Evolutionary conservation across 2,329 filamentous ascomycete species (phyloP).

Genomic region (Penicillium frequentans): DNA sequence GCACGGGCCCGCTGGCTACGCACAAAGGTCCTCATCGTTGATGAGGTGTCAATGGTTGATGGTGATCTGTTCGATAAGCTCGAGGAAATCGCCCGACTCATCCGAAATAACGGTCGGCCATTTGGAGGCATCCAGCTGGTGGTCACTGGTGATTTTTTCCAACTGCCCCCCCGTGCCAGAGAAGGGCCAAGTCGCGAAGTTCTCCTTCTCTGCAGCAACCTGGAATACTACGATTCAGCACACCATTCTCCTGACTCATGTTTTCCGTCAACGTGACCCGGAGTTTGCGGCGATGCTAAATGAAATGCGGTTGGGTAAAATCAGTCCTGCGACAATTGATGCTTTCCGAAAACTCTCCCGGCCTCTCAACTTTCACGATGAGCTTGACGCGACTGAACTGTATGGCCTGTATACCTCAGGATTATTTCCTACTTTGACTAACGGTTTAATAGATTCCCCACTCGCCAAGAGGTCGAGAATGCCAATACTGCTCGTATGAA

Average conservation of each 20-base stretch:
- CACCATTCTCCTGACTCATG: constrained; percentile 90
- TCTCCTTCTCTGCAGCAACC: constrained; percentile 87
- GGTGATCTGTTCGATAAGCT: constrained; percentile 96
- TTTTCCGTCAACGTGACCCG: constrained; percentile 91
- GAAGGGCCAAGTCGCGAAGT: constrained; percentile 67
- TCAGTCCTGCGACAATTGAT: constrained; percentile 72
- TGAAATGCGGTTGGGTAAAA: constrained; percentile 88
- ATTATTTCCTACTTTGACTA: constrained; percentile 16
- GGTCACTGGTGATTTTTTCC: constrained; percentile 97
- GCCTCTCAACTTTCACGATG: constrained; percentile 70
- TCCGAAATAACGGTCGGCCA: constrained; percentile 86
- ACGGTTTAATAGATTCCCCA: constrained; percentile 67
- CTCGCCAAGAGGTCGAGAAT: constrained; percentile 80
- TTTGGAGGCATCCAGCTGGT: constrained; percentile 96
- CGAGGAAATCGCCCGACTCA: constrained; percentile 77
- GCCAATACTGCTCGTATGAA: constrained; percentile 77
- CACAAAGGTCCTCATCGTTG: constrained; percentile 84
- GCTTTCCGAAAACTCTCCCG: constrained; percentile 74
- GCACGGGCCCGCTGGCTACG: constrained; percentile 85
- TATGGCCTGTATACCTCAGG: constrained; percentile 36
- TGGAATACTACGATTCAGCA: constrained; percentile 94
- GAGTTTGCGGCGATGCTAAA: constrained; percentile 95
- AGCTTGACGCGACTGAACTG: constrained; percentile 81
- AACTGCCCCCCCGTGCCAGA: constrained; percentile 90
- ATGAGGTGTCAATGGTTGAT: constrained; percentile 98